phyloP scores from a whole-genome alignment of 83 land plant genomes.

The Isoetes engelmannii region DNA sequence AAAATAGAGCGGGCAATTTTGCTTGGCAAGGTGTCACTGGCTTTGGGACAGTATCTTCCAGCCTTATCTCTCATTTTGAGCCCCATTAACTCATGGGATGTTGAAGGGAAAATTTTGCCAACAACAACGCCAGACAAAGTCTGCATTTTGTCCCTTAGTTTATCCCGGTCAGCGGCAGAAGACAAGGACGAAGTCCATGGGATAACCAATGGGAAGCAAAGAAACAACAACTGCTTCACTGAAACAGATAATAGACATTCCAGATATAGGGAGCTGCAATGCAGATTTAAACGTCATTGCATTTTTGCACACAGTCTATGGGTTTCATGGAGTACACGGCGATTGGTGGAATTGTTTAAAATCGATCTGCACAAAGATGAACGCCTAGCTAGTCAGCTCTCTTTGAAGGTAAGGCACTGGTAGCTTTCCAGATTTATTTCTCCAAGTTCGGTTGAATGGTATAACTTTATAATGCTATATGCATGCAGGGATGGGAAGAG shows the following conservation, averaged over 20 bases:
- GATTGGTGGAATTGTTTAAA: slow-evolving; percentile 46
- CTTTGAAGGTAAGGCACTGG: slow-evolving; percentile 48
- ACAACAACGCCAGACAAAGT: slow-evolving; percentile 29
- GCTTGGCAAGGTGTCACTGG: slow-evolving; percentile 68
- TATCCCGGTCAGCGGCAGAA: slow-evolving; percentile 23
- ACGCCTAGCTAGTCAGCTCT: slow-evolving; percentile 47
- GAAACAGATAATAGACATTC: slow-evolving; percentile 41
- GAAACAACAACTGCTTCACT: slow-evolving; percentile 29
- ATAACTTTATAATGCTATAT: background rate
- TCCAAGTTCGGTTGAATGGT: too few species aligned
- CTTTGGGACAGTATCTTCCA: slow-evolving; percentile 58
- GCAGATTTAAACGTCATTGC: slow-evolving; percentile 45
- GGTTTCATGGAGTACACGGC: slow-evolving; percentile 82
- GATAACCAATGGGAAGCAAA: slow-evolving; percentile 9
- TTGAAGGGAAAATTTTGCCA: slow-evolving; percentile 34
- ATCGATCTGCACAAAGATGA: slow-evolving; percentile 62
- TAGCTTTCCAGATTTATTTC: background rate
- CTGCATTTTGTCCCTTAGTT: slow-evolving; percentile 20
- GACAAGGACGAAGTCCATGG: slow-evolving; percentile 20
- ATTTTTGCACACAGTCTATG: slow-evolving; percentile 77
- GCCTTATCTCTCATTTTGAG: slow-evolving; percentile 72
- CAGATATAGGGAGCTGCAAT: slow-evolving; percentile 51
- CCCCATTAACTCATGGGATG: slow-evolving; percentile 64
- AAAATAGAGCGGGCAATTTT: slow-evolving; percentile 78
- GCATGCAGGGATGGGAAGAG: slow-evolving; percentile 93